Evolutionary conservation across 495 filamentous ascomycete species (phyloP).

Genomic region (Pseudevernia furfuracea): DNA sequence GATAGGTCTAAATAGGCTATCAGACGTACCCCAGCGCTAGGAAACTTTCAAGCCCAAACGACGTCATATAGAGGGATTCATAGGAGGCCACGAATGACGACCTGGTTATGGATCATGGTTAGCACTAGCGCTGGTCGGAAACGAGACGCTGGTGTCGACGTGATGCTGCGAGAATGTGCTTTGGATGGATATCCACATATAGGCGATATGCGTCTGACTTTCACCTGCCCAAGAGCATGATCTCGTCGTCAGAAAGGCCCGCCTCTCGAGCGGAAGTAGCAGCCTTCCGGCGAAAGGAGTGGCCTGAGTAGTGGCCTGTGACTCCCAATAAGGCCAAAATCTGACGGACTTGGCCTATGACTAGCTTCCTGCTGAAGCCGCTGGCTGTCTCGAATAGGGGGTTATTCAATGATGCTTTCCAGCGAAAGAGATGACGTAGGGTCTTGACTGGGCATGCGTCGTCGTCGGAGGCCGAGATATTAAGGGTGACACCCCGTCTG

Average conservation of each 20-base stretch:
- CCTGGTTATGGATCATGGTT: neutral
- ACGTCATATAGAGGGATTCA: too few species aligned
- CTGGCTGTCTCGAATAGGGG: neutral
- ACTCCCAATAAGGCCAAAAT: neutral
- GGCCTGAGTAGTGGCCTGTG: neutral
- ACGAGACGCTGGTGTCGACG: neutral
- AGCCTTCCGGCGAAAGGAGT: neutral
- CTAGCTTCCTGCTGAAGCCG: neutral
- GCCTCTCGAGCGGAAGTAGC: neutral
- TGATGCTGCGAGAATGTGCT: neutral
- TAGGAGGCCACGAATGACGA: neutral
- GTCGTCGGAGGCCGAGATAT: neutral
- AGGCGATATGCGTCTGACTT: neutral
- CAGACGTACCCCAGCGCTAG: neutral
- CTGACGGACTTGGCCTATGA: neutral
- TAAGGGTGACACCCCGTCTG: neutral
- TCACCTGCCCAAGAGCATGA: neutral
- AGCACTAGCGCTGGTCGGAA: neutral
- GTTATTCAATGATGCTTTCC: neutral
- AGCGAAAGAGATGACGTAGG: neutral
- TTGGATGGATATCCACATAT: neutral
- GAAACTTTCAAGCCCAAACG: neutral
- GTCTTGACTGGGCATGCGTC: neutral
- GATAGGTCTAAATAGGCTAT: neutral
- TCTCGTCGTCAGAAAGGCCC: neutral